phyloP scores from a whole-genome alignment of 2,329 filamentous ascomycete species.

The Fusarium pseudoanthophilum region DNA sequence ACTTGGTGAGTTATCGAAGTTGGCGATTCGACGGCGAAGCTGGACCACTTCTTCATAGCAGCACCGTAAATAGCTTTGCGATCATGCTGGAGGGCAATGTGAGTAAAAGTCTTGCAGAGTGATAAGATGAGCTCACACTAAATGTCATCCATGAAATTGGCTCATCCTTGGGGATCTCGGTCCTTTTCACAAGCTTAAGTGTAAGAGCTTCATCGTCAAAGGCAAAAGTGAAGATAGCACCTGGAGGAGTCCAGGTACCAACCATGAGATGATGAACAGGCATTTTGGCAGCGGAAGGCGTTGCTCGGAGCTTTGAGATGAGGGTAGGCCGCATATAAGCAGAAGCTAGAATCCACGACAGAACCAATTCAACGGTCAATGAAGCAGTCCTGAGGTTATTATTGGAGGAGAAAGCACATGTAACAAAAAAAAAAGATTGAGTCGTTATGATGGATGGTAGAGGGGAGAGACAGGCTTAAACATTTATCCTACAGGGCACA shows the following conservation, averaged over 20 bases:
- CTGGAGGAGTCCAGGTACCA: conserved; percentile 90
- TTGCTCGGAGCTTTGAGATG: conserved; percentile 28
- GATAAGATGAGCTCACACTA: conserved; percentile 67
- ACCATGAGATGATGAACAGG: conserved; percentile 88
- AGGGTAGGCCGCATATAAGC: conserved; percentile 22
- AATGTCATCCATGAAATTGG: conserved; percentile 96
- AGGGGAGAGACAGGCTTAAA: conserved; percentile 41
- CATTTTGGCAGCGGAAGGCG: conserved; percentile 61
- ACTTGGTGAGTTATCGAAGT: conserved; percentile 79
- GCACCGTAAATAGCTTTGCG: conserved; percentile 89
- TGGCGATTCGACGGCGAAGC: conserved; percentile 79
- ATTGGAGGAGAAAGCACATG: background rate
- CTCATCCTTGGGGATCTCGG: conserved; percentile 82
- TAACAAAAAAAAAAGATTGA: background rate
- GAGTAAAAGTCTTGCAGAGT: background rate
- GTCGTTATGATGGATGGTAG: conserved; percentile 15
- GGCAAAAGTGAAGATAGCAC: conserved; percentile 87
- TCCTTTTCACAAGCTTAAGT: conserved; percentile 80
- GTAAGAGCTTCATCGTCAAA: conserved; percentile 86
- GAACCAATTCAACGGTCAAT: background rate
- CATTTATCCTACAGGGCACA: conserved; percentile 39
- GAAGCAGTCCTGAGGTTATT: background rate
- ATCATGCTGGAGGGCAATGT: conserved; percentile 66
- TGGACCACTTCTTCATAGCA: conserved; percentile 94
- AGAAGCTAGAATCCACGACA: background rate